These are phyloP conservation scores for Mucor velutinosus DNA, from an alignment of 371 early-diverging fungal species.

Conservation along the genomic window DNA sequence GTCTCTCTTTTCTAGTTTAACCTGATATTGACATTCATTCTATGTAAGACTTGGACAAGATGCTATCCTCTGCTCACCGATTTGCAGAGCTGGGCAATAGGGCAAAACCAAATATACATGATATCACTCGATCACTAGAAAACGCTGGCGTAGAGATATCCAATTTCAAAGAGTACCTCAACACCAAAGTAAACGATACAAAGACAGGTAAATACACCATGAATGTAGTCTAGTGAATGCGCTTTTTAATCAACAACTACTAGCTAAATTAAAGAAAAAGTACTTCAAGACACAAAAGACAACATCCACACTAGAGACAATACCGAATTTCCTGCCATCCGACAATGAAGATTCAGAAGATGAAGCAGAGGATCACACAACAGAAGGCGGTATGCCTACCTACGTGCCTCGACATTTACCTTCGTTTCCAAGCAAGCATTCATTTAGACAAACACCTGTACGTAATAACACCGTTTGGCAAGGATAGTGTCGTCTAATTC, in stretches of 20 bases:
- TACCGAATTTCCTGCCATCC: slow-evolving; percentile 44
- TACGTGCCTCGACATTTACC: slow-evolving; percentile 60
- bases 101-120: slow-evolving; percentile 55
- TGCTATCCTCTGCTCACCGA: slow-evolving; percentile 47
- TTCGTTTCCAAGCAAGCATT: slow-evolving; percentile 61
- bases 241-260: neutral
- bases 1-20: neutral
- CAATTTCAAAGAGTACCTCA: slow-evolving; percentile 39
- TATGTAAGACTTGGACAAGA: slow-evolving; percentile 55
- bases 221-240: neutral
- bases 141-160: slow-evolving; percentile 34
- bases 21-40: neutral
- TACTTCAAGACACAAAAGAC: slow-evolving; percentile 25
- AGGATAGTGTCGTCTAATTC: neutral
- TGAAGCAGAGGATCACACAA: slow-evolving; percentile 23
- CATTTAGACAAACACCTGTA: slow-evolving; percentile 66
- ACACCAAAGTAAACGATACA: slow-evolving; percentile 15
- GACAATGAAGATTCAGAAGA: slow-evolving; percentile 52
- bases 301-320: slow-evolving; percentile 32
- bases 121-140: slow-evolving; percentile 51
- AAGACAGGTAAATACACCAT: slow-evolving; percentile 10
- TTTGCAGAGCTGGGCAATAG: slow-evolving; percentile 60
- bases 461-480: neutral
- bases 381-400: slow-evolving; percentile 34
- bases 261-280: slow-evolving; percentile 18